Base-by-base conservation (phyloP, 1,139 yeast species). In the Blastobotrys aristatus region DNA sequence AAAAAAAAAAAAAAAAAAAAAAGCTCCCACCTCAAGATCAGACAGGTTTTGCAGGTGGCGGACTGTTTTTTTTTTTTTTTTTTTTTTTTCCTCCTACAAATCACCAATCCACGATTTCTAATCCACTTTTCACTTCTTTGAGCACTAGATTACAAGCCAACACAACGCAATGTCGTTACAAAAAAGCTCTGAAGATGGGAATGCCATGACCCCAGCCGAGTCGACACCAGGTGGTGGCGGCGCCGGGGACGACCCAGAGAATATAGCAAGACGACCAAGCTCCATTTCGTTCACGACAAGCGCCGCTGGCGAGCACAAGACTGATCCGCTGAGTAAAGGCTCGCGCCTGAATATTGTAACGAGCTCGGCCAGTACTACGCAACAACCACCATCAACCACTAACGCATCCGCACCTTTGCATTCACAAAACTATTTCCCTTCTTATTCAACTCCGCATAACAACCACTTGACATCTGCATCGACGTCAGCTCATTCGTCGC, bases 401-500 rank as follows among this genome's bases (percentile, higher is more conserved):
- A 3, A 37, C 10, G 27, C 37, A 6, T 44, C 46, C 16, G 31
- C 49, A 13, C 35, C 46, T 33, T 36, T 13, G 45, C 51, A 8
- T 47, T 26, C 47, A 87, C 92, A 1, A 86, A 75, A 22, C 57
- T 79, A 77, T 1, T 97, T 90, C 16, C 85, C 84, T 29, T 90
- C 87, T 48, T 90, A 72, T 66, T 90, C 97, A 49, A 92, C 85
- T 20, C 21, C 16, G 14, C 22, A 89, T 16, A 84, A 84, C 24
- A 90, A 86, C 49, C 89, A 70, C 65, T 89, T 96, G 48, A 89
- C 84, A 20, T 17, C 38, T 5, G 38, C 38, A 34, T 13, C 38
- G 17, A 13, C 22, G 14, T 86, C 78, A 4, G 64, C 68, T 6
- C 17, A 21, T 22, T 37, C 40, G 29, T 37, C 40, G 4, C 40